Percentiles rank a stretch among this genome's conserved stretches.
phyloP scores from a whole-genome alignment of 2,329 filamentous ascomycete species.

The Nannizzia gypsea region DNA sequence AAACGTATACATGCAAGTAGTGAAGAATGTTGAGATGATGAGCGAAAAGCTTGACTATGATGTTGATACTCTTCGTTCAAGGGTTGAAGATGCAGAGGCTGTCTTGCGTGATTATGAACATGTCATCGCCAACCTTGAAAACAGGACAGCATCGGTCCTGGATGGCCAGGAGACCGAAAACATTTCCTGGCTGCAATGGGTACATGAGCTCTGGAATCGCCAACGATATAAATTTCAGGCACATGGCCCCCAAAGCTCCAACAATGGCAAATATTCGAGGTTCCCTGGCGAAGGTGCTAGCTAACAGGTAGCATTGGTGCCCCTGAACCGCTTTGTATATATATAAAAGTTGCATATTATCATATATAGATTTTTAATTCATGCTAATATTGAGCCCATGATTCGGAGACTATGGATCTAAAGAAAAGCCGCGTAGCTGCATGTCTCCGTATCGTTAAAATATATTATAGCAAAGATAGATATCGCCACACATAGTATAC shows the following conservation, averaged over 20 bases:
- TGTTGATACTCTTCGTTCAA: conserved; percentile 63
- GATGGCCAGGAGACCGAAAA: conserved; percentile 46
- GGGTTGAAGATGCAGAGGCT: conserved; percentile 78
- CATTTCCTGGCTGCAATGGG: conserved; percentile 49
- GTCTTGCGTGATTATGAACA: conserved; percentile 67
- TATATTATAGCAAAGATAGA: conserved; percentile 1
- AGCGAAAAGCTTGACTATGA: conserved; percentile 87
- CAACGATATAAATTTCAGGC: background rate
- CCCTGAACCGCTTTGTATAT: background rate
- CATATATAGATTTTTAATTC: background rate
- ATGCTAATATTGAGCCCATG: background rate
- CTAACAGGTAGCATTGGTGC: background rate
- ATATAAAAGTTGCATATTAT: background rate
- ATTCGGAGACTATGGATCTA: background rate
- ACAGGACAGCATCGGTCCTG: conserved; percentile 51
- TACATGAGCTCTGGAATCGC: background rate
- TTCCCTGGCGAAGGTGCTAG: background rate
- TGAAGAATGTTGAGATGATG: conserved; percentile 69
- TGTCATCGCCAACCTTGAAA: conserved; percentile 62
- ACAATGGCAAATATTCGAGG: background rate
- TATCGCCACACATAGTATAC: conserved; percentile 1
- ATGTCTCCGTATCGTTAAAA: background rate
- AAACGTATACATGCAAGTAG: conserved; percentile 53
- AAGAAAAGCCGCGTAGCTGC: background rate
- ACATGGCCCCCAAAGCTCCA: background rate